Conservation (phyloP, 208 protist species). For the Trypanosoma congolense region DNA sequence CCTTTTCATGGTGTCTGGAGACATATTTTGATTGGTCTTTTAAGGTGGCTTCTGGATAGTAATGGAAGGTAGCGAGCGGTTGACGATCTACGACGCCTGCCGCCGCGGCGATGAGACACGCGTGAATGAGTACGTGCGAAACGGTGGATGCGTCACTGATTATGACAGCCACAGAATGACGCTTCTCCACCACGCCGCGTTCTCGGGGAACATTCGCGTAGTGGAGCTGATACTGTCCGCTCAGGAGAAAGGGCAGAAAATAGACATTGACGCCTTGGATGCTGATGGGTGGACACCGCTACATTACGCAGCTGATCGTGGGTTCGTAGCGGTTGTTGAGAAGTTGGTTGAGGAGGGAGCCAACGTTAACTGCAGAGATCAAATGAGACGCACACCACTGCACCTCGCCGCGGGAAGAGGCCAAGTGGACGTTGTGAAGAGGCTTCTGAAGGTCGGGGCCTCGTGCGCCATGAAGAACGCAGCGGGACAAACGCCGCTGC, state of each 20-base stretch:
- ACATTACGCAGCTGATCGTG: conserved; percentile 83
- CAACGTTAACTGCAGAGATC: conserved; percentile 64
- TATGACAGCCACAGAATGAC: conserved; percentile 70
- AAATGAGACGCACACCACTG: conserved; percentile 62
- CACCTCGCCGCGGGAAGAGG: conserved; percentile 65
- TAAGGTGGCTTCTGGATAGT: too few species aligned
- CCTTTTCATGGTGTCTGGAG: too few species aligned
- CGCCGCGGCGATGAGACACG: conserved; percentile 40
- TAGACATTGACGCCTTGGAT: conserved; percentile 65
- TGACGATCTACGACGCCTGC: conserved; percentile 81
- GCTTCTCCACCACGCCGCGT: conserved; percentile 78
- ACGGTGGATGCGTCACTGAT: conserved; percentile 78
- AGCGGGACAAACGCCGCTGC: conserved; percentile 43
- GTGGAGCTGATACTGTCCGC: conserved; percentile 35
- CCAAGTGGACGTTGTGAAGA: conserved; percentile 24
- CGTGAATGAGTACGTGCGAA: conserved; percentile 48
- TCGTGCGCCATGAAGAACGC: conserved; percentile 52
- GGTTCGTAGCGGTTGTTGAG: conserved; percentile 29
- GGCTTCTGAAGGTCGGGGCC: conserved; percentile 50
- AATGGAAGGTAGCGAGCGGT: background rate
- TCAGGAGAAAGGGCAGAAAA: conserved; percentile 20
- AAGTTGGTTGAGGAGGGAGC: conserved; percentile 61
- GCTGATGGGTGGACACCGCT: conserved; percentile 79
- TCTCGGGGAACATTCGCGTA: conserved; percentile 45
- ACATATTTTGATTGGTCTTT: too few species aligned